Evolutionary conservation across 1,284 basidiomycete genomes (phyloP).

Genomic region (Irpex rosettiformis): DNA sequence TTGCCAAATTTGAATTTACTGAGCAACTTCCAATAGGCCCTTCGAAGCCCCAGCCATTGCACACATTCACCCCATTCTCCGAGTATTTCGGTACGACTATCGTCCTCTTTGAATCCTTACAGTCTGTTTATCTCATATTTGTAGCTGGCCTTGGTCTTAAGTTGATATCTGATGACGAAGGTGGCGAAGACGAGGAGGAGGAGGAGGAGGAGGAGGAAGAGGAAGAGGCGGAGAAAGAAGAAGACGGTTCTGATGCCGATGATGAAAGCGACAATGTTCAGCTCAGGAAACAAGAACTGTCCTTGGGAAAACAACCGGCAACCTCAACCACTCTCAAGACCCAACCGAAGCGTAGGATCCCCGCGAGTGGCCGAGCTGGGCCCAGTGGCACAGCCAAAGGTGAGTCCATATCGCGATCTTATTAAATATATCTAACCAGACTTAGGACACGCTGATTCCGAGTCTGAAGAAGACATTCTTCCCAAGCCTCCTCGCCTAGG

Average conservation of each 20-base stretch:
- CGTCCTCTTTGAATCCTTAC: neutral
- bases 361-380: neutral
- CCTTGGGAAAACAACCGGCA: neutral
- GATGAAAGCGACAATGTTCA: neutral
- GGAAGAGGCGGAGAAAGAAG: neutral
- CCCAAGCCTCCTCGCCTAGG: neutral
- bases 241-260: slow-evolving; percentile 5
- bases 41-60: neutral
- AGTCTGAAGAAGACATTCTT: neutral
- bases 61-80: neutral
- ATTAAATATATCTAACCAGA: neutral
- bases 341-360: too few species aligned
- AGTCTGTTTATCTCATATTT: neutral
- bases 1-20: neutral
- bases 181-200: slow-evolving; percentile 11
- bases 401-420: neutral
- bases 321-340: neutral
- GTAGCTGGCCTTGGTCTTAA: slow-evolving; percentile 20
- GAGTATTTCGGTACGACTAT: neutral
- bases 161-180: slow-evolving; percentile 19
- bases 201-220: slow-evolving; percentile 13
- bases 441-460: neutral
- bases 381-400: neutral
- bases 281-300: too few species aligned
- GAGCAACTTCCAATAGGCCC: neutral